Base-by-base conservation (phyloP, 768 basidiomycete species). In the Mycena pura region DNA sequence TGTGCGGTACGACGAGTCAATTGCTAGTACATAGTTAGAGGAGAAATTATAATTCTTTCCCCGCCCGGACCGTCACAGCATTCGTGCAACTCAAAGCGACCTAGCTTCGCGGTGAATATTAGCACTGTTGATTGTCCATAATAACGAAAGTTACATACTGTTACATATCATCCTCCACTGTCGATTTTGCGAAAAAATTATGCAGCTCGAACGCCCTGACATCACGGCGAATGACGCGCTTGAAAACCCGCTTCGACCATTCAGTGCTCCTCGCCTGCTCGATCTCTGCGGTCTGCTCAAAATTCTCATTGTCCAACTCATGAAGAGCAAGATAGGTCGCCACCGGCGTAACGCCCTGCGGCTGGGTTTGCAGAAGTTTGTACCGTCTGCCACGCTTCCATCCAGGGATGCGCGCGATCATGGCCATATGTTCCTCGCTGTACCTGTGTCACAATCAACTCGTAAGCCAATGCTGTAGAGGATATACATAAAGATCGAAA, bases 271-370 rank as follows among this genome's bases (percentile, higher is more conserved):
- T 24, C 2, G 72, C 66, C 0, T 67, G 49, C n/a, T 52, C 50
- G 52, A 72, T 71, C 48, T 69, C 74, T 9, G 61, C 47, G 4
- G 64, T 60, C 5, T 68, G 56, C 49, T 46, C 27, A 47, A 68
- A 74, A 9, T 66, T 64, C 10, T 14, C 36, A 47, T 51, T 56
- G 27, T 72, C 69, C 25, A 68, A 70, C 13, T 75, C 74, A 64
- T 79, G 74, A 24, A 77, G 24, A 6, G 74, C 72, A 11, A 78
- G 57, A 50, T 77, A 77, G 8, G 44, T 73, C 49, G 63, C 54
- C 10, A 59, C 57, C 3, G 57, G 57, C 44, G 59, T 55, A 15
- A 62, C 57, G 7, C 59, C 19, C 34, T 17, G 64, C n/a, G 46
- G 46, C 17, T 65, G 59, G 14, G 60, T 55, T 15, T 63, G 54